These are phyloP conservation scores for Candida awuae DNA, from an alignment of 805 yeast species.

Conservation along the genomic window DNA sequence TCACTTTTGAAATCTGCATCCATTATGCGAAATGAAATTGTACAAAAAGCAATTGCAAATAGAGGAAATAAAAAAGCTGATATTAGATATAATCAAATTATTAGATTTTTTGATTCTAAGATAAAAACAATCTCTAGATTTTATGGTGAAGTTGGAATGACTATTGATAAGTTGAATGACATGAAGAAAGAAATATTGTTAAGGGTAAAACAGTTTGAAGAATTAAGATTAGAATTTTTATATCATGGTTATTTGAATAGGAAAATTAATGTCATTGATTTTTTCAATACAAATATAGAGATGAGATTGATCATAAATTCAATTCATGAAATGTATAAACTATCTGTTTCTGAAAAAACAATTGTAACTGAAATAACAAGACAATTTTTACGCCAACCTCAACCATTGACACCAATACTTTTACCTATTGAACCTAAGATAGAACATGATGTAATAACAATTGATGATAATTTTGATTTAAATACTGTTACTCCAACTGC, in stretches of 20 bases:
- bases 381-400: background rate
- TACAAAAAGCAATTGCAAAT: constrained; percentile 2
- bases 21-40: constrained; percentile 1
- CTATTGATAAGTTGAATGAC: constrained; percentile 1
- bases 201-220: constrained; percentile 5
- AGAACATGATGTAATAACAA: too few relatives aligned
- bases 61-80: constrained; percentile 7
- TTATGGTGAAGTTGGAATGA: constrained; percentile 6
- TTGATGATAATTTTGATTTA: too few relatives aligned
- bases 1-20: constrained; percentile 2
- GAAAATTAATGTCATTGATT: background rate
- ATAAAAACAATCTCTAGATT: constrained; percentile 1
- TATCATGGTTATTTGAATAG: background rate
- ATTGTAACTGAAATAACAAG: constrained; percentile 1
- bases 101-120: constrained; percentile 5
- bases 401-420: constrained; percentile 1
- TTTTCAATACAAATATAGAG: background rate
- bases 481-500: too few relatives aligned
- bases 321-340: constrained; percentile 7
- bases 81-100: constrained; percentile 10
- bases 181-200: constrained; percentile 4
- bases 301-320: constrained; percentile 8
- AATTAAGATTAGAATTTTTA: constrained; percentile 1
- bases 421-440: too few relatives aligned
- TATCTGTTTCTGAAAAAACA: constrained; percentile 2